These are phyloP conservation scores for Paramecium octaurelia DNA, from an alignment of 73 alveolate species.

Conservation along the genomic window DNA sequence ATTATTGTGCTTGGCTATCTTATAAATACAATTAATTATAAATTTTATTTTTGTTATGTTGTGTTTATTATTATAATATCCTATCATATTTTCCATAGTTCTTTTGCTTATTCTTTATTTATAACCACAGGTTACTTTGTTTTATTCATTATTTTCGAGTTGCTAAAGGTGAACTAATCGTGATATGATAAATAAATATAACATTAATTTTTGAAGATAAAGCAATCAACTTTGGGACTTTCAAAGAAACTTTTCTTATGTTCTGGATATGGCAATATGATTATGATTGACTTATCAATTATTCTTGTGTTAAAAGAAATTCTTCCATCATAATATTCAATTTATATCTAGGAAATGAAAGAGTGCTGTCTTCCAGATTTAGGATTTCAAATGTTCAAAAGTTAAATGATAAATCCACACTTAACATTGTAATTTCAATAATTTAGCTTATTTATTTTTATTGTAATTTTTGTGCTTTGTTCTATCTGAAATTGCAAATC, in stretches of 20 bases:
- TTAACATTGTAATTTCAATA: not conserved
- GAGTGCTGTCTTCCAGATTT: constrained; percentile 30
- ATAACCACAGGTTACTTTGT: too few species aligned
- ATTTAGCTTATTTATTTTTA: not conserved
- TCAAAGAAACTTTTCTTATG: constrained; percentile 63
- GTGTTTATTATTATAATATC: not conserved
- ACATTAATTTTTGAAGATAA: constrained; percentile 79
- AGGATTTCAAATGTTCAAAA: constrained; percentile 12
- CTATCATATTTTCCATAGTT: not conserved
- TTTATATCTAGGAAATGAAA: constrained; percentile 65
- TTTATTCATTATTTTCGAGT: too few species aligned
- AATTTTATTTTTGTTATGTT: not conserved
- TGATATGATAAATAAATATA: not conserved
- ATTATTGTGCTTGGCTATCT: not conserved
- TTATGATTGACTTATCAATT: not conserved
- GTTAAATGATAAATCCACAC: constrained; percentile 21
- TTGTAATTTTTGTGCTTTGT: not conserved
- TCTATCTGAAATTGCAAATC: not conserved
- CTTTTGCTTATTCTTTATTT: not conserved
- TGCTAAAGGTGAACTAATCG: too few species aligned
- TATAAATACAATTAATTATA: not conserved
- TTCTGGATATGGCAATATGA: constrained; percentile 49
- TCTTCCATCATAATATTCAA: constrained; percentile 76
- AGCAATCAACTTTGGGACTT: constrained; percentile 63
- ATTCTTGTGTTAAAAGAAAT: constrained; percentile 71